These are phyloP conservation scores for Suhomyces prunicola DNA, from an alignment of 805 yeast genomes.

Conservation along the genomic window DNA sequence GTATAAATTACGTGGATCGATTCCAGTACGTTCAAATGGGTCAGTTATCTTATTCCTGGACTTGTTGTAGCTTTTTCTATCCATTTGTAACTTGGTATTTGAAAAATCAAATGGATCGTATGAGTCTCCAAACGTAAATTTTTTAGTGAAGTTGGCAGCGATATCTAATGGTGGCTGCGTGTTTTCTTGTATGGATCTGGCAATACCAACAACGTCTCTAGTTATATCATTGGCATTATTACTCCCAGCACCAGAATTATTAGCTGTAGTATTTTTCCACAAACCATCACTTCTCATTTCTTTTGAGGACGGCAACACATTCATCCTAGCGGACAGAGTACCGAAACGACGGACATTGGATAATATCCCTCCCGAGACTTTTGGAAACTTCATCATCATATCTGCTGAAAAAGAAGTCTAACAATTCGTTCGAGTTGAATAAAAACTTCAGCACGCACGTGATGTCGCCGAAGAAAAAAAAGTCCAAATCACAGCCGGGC, in stretches of 20 bases:
- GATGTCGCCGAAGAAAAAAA: constrained; percentile 3
- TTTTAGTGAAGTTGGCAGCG: constrained; percentile 25
- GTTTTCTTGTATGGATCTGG: constrained; percentile 28
- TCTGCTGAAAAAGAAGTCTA: neutral
- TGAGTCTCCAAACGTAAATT: constrained; percentile 48
- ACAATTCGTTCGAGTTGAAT: neutral
- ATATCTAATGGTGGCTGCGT: constrained; percentile 35
- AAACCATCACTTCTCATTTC: constrained; percentile 29
- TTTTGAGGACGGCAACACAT: constrained; percentile 25
- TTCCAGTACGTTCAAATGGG: constrained; percentile 47
- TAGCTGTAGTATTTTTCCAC: constrained; percentile 22
- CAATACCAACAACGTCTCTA: constrained; percentile 32
- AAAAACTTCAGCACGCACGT: constrained; percentile 1
- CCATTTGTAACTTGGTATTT: constrained; percentile 44
- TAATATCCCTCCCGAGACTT: neutral
- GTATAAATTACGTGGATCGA: constrained; percentile 69
- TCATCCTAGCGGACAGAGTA: constrained; percentile 2
- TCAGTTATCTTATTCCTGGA: constrained; percentile 17
- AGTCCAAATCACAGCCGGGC: neutral
- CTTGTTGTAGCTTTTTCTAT: constrained; percentile 31
- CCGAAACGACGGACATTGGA: constrained; percentile 3
- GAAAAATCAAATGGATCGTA: constrained; percentile 43
- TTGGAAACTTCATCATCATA: neutral
- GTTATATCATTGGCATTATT: constrained; percentile 17
- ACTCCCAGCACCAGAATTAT: constrained; percentile 9